A percentile compares a stretch with the other conserved stretches of the same genome.
Evolutionary conservation across 139 green algal genomes (phyloP).

Genomic region (Chlorella sp.): DNA sequence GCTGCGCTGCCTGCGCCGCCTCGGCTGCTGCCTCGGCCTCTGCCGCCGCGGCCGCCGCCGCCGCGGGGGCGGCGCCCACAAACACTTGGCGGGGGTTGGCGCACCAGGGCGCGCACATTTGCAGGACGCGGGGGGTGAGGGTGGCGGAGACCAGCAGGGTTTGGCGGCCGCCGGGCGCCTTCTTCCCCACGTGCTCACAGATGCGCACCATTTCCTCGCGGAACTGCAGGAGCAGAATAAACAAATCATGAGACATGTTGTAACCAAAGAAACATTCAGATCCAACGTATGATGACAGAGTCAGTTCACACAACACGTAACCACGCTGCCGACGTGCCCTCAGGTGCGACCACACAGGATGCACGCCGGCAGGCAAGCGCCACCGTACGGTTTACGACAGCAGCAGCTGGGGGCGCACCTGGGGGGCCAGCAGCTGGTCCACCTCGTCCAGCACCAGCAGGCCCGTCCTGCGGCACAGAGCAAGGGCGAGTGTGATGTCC

Average conservation of each 20-base stretch:
- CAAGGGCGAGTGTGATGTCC: background rate
- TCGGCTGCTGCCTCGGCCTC: slow-evolving; percentile 35
- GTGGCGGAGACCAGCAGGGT: slow-evolving; percentile 88
- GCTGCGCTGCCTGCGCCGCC: slow-evolving; percentile 28
- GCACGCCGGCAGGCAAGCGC: too few relatives aligned
- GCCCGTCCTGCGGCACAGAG: slow-evolving; percentile 32
- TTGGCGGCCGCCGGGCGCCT: slow-evolving; percentile 55
- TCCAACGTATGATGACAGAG: too few relatives aligned
- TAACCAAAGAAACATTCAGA: too few relatives aligned
- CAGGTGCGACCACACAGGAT: too few relatives aligned
- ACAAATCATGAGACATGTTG: too few relatives aligned
- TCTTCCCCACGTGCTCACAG: slow-evolving; percentile 73
- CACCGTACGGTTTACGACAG: too few relatives aligned
- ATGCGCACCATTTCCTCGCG: slow-evolving; percentile 78
- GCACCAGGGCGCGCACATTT: slow-evolving; percentile 65
- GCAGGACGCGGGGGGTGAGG: slow-evolving; percentile 71
- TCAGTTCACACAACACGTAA: too few relatives aligned
- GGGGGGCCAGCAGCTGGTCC: slow-evolving; percentile 87
- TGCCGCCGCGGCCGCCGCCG: slow-evolving; percentile 13
- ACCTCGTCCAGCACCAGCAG: slow-evolving; percentile 82
- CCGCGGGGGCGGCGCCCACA: slow-evolving; percentile 33
- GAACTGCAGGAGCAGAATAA: slow-evolving; percentile 70
- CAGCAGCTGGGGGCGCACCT: background rate
- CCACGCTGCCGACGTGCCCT: too few relatives aligned
- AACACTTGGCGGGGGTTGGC: slow-evolving; percentile 56